Base-by-base conservation (phyloP, 345 rosid species). In the Durio zibethinus region DNA sequence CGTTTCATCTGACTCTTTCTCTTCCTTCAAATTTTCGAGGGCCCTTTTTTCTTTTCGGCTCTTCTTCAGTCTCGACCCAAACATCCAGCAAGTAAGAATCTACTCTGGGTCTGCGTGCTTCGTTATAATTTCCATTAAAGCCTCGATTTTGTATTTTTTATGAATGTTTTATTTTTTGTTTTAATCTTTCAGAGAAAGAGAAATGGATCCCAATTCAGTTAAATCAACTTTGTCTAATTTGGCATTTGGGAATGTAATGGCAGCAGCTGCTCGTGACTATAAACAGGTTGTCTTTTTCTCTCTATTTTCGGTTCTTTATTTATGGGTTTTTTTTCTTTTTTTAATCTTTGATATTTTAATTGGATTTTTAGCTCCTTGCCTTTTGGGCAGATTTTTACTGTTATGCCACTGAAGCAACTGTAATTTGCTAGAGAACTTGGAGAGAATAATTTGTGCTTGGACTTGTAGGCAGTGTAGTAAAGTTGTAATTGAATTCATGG, bases 261-360 rank as follows among this genome's bases (percentile, higher is more conserved):
- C 97, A 2, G 99, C 98, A n/a, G 99, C 98, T 62, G 99, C 99
- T 65, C 96, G 97, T 60, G 92, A 95, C 82, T 95, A 92, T 74
- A 86, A 90, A 73, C 92, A 95, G 98, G 99, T 42, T 64, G 2
- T 11, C 27, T 54, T 73, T 56, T 42, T 50, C 25, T 70, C 61
- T 43, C 12, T 7, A 63, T n/a, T 40, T 52, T 50, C 0, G 25
- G 23, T 56, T 45, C 31, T 23, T n/a, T 42, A n/a, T 42, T 38
- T 70, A 16, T 72, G 75, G 74, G 27, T 20, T 50, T 29, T 29
- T 15, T 52, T 31, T 53, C 11, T 18, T 57, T 11, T 35, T 6
- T 12, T 40, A 48, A 31, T 48, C 35, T 25, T 67, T 15, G 40
- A 70, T 27, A 59, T 25, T 20, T 35, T 29, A 20, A 29, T 20